Percentiles rank a stretch among this genome's conserved stretches.
Evolutionary conservation across 768 basidiomycete genomes (phyloP).

Genomic region (Jaapia argillacea): DNA sequence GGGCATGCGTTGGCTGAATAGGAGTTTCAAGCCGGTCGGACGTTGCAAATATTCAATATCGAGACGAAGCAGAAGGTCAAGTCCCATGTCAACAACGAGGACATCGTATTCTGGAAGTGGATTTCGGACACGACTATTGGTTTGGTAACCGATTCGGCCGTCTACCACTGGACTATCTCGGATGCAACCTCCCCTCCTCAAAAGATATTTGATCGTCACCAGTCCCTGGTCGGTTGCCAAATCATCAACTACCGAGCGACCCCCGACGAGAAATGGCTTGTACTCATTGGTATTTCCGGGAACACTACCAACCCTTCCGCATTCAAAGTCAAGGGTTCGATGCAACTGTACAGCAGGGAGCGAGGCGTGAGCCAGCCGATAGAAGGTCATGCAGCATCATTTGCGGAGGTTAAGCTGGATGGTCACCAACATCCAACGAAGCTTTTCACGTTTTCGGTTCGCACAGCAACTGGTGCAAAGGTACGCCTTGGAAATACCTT

Average conservation of each 20-base stretch:
- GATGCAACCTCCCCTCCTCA: slow-evolving; percentile 72
- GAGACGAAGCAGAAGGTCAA: slow-evolving; percentile 97
- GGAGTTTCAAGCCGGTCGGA: slow-evolving; percentile 61
- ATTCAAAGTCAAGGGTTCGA: slow-evolving; percentile 97
- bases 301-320: slow-evolving; percentile 88
- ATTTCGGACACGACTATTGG: slow-evolving; percentile 85
- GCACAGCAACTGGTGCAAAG: slow-evolving; percentile 97
- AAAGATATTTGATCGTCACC: slow-evolving; percentile 95
- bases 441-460: slow-evolving; percentile 89
- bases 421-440: slow-evolving; percentile 81
- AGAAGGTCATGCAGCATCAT: slow-evolving; percentile 96
- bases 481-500: slow-evolving; percentile 37
- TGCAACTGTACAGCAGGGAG: slow-evolving; percentile 94
- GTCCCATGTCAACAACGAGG: slow-evolving; percentile 87
- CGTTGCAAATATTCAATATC: slow-evolving; percentile 96
- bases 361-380: slow-evolving; percentile 95
- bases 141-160: slow-evolving; percentile 89
- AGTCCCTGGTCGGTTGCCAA: slow-evolving; percentile 87
- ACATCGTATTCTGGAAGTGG: slow-evolving; percentile 99
- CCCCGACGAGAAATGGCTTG: slow-evolving; percentile 93
- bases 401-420: slow-evolving; percentile 86
- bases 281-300: slow-evolving; percentile 89
- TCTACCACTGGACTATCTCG: slow-evolving; percentile 82
- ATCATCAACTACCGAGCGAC: slow-evolving; percentile 98
- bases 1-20: background rate